Evolutionary conservation across 2,329 filamentous ascomycete genomes (phyloP).

Genomic region (Cladophialophora immunda): DNA sequence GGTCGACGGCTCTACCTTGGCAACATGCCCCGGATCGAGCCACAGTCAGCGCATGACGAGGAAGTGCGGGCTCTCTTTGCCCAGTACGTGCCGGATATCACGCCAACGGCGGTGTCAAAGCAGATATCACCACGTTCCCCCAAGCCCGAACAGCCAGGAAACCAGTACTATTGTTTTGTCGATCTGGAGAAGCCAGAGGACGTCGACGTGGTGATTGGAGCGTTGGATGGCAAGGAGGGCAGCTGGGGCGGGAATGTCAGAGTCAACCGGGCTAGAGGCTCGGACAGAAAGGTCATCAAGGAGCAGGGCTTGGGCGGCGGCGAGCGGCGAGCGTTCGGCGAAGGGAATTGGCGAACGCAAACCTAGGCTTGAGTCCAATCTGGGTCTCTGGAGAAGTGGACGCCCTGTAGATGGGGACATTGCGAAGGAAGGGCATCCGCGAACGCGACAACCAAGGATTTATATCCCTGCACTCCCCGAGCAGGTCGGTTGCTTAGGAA

Average conservation of each 20-base stretch:
- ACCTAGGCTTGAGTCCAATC: not conserved
- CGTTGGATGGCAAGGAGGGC: constrained; percentile 51
- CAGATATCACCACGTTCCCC: constrained; percentile 65
- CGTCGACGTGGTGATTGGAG: constrained; percentile 60
- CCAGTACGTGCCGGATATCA: constrained; percentile 46
- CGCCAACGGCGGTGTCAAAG: constrained; percentile 59
- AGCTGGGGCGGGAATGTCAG: constrained; percentile 51
- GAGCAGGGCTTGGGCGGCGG: constrained; percentile 30
- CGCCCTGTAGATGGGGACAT: not conserved
- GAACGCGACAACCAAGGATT: not conserved
- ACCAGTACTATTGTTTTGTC: constrained; percentile 73
- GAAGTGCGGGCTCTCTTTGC: constrained; percentile 56
- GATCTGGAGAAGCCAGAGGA: constrained; percentile 66
- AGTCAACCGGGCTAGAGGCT: constrained; percentile 49
- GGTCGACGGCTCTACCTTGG: constrained; percentile 57
- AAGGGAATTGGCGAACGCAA: constrained; percentile 17
- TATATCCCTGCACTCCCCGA: not conserved
- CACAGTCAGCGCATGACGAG: constrained; percentile 52
- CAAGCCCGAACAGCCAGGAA: constrained; percentile 61
- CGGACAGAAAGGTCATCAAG: constrained; percentile 36
- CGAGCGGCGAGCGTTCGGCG: constrained; percentile 13
- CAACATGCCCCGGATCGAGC: constrained; percentile 54
- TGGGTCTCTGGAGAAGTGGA: not conserved
- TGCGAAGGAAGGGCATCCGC: not conserved
- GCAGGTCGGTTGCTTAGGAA: not conserved